A percentile compares a stretch with the other conserved stretches of the same genome.
Conservation (phyloP, 371 early-diverging fungal species). For the Apophysomyces trapeziformis region DNA sequence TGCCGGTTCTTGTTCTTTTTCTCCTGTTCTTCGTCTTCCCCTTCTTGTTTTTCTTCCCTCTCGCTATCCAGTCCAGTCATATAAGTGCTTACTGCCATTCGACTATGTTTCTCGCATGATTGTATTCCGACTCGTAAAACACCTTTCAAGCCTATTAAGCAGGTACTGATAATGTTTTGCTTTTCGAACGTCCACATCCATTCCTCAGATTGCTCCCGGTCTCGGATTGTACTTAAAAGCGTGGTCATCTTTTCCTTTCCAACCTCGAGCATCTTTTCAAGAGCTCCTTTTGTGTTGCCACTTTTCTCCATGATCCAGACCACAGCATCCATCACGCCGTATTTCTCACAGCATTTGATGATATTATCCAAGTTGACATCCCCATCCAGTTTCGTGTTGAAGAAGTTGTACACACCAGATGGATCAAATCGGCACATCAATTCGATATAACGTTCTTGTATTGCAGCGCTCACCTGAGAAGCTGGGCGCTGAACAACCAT, state of each 20-base stretch:
- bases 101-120: conserved; percentile 59
- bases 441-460: conserved; percentile 73
- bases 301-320: conserved; percentile 81
- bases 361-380: conserved; percentile 63
- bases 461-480: conserved; percentile 27
- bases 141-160: conserved; percentile 62
- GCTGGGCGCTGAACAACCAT: conserved; percentile 15
- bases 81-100: conserved; percentile 17
- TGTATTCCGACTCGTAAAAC: conserved; percentile 65
- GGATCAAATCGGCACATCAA: conserved; percentile 75
- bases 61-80: not conserved
- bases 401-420: conserved; percentile 64
- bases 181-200: conserved; percentile 62
- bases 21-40: not conserved
- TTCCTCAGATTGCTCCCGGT: conserved; percentile 21
- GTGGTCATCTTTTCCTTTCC: conserved; percentile 56
- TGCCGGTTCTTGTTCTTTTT: not conserved
- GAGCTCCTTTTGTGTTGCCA: conserved; percentile 70
- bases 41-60: not conserved
- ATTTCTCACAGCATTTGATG: conserved; percentile 57
- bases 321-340: conserved; percentile 71
- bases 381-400: conserved; percentile 63
- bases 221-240: conserved; percentile 46
- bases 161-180: conserved; percentile 52
- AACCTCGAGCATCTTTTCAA: conserved; percentile 67